These are phyloP conservation scores for Oryza longistaminata DNA, from an alignment of 176 grass and related monocot genomes.

Conservation along the genomic window DNA sequence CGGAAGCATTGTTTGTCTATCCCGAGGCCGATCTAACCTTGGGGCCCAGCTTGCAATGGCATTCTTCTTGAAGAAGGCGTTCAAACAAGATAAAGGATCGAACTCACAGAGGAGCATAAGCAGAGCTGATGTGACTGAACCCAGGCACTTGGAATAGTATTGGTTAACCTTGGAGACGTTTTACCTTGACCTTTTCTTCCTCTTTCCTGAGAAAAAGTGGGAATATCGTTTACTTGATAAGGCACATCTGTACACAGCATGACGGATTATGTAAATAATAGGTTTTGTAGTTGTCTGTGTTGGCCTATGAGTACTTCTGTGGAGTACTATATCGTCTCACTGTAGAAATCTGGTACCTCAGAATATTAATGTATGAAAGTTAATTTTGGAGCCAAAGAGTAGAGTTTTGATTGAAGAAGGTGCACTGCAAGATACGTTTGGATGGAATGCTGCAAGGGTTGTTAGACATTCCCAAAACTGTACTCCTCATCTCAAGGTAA, in stretches of 20 bases:
- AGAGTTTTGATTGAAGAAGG: too few relatives aligned
- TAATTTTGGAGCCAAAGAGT: too few relatives aligned
- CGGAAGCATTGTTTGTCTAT: constrained; percentile 76
- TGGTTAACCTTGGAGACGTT: not conserved
- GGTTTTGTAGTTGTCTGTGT: constrained; percentile 24
- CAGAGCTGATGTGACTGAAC: constrained; percentile 1
- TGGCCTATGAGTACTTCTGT: not conserved
- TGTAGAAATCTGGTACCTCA: not conserved
- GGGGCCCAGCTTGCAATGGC: constrained; percentile 76
- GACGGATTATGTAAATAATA: constrained; percentile 25
- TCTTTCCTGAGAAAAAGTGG: constrained; percentile 22
- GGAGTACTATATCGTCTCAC: not conserved
- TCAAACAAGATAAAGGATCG: constrained; percentile 45
- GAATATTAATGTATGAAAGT: not conserved
- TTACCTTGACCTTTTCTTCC: not conserved
- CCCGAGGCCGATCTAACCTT: constrained; percentile 64
- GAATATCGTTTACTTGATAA: not conserved
- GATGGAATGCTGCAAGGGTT: too few relatives aligned
- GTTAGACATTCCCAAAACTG: too few relatives aligned
- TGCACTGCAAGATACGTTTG: too few relatives aligned
- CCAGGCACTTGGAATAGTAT: not conserved
- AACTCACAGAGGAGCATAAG: constrained; percentile 10
- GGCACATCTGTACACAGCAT: not conserved
- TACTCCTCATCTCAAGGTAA: too few relatives aligned
- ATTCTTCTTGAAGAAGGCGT: constrained; percentile 79